Percentiles rank a stretch among this genome's conserved stretches.
Evolutionary conservation across 371 early-diverging fungal genomes (phyloP).

Genomic region (Circinella minor): DNA sequence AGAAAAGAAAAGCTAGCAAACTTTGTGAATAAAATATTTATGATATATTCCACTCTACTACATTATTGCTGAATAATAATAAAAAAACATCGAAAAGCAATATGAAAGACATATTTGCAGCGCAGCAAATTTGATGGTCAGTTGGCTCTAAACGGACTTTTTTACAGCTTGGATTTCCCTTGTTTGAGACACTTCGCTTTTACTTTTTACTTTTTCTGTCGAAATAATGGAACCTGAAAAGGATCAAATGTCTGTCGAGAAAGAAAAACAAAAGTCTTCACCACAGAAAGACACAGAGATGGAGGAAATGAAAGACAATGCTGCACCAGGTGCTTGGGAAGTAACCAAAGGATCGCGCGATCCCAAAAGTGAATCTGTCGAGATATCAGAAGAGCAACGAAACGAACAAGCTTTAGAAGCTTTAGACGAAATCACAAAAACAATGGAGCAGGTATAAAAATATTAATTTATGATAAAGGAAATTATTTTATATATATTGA

Average conservation of each 20-base stretch:
- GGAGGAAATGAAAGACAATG: background rate
- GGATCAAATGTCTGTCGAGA: background rate
- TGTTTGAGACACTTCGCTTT: background rate
- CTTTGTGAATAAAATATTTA: no score
- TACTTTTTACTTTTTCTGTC: background rate
- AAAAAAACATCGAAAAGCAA: no score
- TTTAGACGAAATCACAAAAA: conserved; percentile 28
- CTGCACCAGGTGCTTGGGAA: conserved; percentile 13
- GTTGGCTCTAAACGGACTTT: background rate
- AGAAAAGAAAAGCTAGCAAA: no score
- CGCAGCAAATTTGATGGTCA: no score
- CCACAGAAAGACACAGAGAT: background rate
- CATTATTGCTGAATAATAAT: no score
- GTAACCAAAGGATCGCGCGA: conserved; percentile 2
- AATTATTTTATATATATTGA: background rate
- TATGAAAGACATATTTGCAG: no score
- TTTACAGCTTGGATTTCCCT: background rate
- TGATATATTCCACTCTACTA: no score
- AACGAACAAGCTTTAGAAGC: conserved; percentile 24
- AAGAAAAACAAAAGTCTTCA: background rate
- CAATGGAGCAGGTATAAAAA: conserved; percentile 32
- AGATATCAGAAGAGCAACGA: background rate
- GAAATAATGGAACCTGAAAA: background rate
- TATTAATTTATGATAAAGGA: no score
- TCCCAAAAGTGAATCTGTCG: background rate